Evolutionary conservation across 2,329 filamentous ascomycete species (phyloP).

Genomic region (Cladophialophora yegresii): DNA sequence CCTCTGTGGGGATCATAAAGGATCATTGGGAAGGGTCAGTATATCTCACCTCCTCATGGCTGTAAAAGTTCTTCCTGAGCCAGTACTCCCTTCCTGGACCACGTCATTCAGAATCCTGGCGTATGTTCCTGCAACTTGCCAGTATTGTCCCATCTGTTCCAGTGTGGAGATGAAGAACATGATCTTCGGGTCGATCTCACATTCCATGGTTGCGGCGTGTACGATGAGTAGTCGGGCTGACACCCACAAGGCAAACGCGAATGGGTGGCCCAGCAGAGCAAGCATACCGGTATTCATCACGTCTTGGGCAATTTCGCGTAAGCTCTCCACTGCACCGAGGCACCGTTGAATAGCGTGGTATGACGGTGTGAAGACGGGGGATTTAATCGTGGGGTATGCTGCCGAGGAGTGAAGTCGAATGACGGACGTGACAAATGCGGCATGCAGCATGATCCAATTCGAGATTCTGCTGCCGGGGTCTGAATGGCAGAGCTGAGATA

Average conservation of each 20-base stretch:
- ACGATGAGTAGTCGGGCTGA: slow-evolving; percentile 83
- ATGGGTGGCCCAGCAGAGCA: slow-evolving; percentile 80
- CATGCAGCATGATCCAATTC: slow-evolving; percentile 88
- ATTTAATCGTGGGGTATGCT: slow-evolving; percentile 85
- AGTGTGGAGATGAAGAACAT: slow-evolving; percentile 80
- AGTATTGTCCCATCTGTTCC: slow-evolving; percentile 76
- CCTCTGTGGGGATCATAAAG: not conserved
- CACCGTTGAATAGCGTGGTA: slow-evolving; percentile 84
- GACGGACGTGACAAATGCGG: slow-evolving; percentile 86
- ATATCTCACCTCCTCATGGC: slow-evolving; percentile 87
- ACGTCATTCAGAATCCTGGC: slow-evolving; percentile 77
- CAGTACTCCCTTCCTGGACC: slow-evolving; percentile 64
- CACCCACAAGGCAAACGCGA: slow-evolving; percentile 82
- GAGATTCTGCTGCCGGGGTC: slow-evolving; percentile 45
- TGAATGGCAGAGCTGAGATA: slow-evolving; percentile 71
- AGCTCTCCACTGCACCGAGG: slow-evolving; percentile 77
- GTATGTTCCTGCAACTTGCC: slow-evolving; percentile 84
- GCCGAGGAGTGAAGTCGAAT: slow-evolving; percentile 90
- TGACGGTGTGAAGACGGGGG: slow-evolving; percentile 81
- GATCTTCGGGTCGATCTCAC: slow-evolving; percentile 74
- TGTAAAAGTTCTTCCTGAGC: slow-evolving; percentile 70
- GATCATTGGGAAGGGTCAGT: not conserved
- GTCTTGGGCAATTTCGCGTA: slow-evolving; percentile 75
- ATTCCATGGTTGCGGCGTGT: slow-evolving; percentile 65
- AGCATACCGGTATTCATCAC: slow-evolving; percentile 75